Evolutionary conservation across 192 early-diverging fungal genomes (phyloP), one percentile per base, ranked within the genome.

Genomic region (Entomortierella beljakovae): DNA sequence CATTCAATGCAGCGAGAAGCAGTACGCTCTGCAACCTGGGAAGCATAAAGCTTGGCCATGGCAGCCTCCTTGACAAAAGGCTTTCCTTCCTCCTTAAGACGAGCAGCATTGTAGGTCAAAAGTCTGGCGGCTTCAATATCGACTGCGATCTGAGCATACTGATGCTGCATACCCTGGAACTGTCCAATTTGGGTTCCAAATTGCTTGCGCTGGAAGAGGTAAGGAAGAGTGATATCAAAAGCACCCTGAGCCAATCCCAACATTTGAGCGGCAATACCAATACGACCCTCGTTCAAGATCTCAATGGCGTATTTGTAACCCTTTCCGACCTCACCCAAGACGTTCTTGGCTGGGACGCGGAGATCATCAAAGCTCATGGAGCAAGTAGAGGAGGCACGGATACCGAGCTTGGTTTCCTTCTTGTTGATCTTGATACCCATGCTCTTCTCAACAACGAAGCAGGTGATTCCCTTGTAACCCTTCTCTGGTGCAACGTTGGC

Each of bases 231-330:
- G 49, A 84, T 74, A 81, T 99, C 97, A 63, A 90, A 93, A 16
- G 92, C 95, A 42, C 98, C 98, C 83, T 98, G 97, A 11, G 98
- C 97, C 38, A 97, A 81, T 50, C 98, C 98, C 34, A 98, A 81
- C 98, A 99, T 99, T 81, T 99, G 97, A 20, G 96, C 97, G 46
- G 96, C 96, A 84, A 99, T 99, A 67, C 97, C 97, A 60, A 99
- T 95, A 70, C 98, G 92, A 35, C 98, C 98, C 83, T 99, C 98
- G 85, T 99, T 99, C 62, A 99, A 89, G 61, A 97, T 96, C 79
- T 96, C 95, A 61, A 99, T 99, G 53, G 98, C 97, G 63, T 94
- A 94, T 85, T 97, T 99, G 92, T 99, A 99, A 38, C 98, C 98
- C 85, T 96, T 92, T 66, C 96, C 96, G 54, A 98, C 86, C 70